These are phyloP conservation scores for Hemileccinum impolitum DNA, from an alignment of 768 basidiomycete species.

Conservation along the genomic window DNA sequence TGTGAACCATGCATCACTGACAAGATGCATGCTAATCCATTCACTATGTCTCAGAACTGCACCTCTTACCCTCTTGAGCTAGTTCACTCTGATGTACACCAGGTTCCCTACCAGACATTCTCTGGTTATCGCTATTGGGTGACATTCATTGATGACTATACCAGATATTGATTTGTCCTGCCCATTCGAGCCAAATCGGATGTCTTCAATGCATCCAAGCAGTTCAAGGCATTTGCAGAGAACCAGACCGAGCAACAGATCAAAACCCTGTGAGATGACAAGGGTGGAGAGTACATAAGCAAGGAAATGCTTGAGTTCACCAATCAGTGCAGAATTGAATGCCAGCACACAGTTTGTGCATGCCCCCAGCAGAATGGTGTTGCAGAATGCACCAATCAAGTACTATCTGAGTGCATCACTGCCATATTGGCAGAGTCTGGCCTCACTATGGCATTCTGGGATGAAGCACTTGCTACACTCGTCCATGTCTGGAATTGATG, in stretches of 20 bases:
- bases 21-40: too few species aligned
- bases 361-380: conserved; percentile 3
- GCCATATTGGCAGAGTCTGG: not conserved
- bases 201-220: too few species aligned
- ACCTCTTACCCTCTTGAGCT: too few species aligned
- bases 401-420: conserved; percentile 6
- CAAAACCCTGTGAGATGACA: too few species aligned
- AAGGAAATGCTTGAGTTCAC: not conserved
- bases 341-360: not conserved
- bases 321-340: not conserved
- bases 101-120: too few species aligned
- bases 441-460: not conserved
- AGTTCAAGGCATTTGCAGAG: too few species aligned
- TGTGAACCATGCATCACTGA: too few species aligned
- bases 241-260: conserved; percentile 18
- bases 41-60: too few species aligned
- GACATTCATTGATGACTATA: too few species aligned
- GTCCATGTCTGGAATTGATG: conserved; percentile 19
- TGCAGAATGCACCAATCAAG: not conserved
- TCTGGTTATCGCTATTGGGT: too few species aligned
- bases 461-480: conserved; percentile 6
- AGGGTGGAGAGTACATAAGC: not conserved
- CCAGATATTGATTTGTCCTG: conserved; percentile 20
- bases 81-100: too few species aligned
- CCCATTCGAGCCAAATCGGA: conserved; percentile 21